These are phyloP conservation scores for Tolypocladium endophyticum DNA, from an alignment of 2,329 filamentous ascomycete species.

Conservation along the genomic window DNA sequence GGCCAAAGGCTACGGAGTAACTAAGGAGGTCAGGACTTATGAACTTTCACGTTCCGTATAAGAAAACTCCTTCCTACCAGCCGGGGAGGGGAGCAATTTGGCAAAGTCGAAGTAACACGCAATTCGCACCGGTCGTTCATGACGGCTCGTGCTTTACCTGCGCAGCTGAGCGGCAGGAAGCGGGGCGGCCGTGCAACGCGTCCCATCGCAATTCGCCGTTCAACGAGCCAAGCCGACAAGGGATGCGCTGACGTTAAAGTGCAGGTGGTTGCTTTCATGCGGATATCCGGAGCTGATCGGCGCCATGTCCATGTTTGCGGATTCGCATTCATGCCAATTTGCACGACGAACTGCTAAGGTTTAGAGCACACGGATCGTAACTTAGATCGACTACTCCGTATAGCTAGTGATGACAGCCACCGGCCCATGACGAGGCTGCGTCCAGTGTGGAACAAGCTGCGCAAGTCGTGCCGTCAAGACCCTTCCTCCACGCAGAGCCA, in stretches of 20 bases:
- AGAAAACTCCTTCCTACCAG: no score
- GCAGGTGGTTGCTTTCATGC: not conserved
- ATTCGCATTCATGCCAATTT: not conserved
- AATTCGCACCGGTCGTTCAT: not conserved
- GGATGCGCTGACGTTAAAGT: not conserved
- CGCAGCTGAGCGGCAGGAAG: constrained; percentile 1
- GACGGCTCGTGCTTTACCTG: constrained; percentile 2
- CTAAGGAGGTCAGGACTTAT: not conserved
- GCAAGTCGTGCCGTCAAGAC: not conserved
- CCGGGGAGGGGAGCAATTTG: no score
- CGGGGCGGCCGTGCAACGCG: constrained; percentile 5
- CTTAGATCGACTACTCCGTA: no score
- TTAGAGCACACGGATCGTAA: not conserved
- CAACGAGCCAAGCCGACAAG: not conserved
- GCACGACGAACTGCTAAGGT: not conserved
- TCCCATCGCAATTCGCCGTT: constrained; percentile 3
- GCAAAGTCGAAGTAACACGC: not conserved
- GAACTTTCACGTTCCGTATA: no score
- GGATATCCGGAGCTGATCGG: not conserved
- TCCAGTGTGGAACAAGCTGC: not conserved
- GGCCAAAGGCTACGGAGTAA: not conserved
- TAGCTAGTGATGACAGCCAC: not conserved
- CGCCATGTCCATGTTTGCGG: not conserved
- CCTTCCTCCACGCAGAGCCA: not conserved
- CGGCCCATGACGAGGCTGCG: not conserved